phyloP scores from a whole-genome alignment of 108 stramenopile species.

The Nitzschia inconspicua region DNA sequence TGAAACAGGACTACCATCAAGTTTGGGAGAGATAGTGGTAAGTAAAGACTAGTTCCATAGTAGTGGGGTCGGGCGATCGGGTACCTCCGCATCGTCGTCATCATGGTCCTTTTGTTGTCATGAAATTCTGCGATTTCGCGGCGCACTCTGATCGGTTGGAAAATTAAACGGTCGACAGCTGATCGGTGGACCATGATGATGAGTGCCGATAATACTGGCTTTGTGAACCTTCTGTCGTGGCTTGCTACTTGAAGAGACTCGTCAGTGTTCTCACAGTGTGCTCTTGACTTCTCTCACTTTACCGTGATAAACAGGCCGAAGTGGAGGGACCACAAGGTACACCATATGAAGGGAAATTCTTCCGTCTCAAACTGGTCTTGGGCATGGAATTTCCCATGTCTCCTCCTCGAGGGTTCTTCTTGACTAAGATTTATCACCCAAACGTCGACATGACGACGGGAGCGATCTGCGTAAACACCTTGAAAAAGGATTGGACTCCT shows the following conservation, averaged over 20 bases:
- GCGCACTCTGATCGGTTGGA: no score
- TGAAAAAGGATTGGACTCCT: slow-evolving; percentile 96
- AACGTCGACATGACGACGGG: slow-evolving; percentile 94
- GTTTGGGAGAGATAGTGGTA: slow-evolving; percentile 75
- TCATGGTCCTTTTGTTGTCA: not conserved
- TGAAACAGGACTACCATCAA: slow-evolving; percentile 70
- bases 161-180: no score
- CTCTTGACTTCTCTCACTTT: not conserved
- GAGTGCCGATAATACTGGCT: no score
- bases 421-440: slow-evolving; percentile 98
- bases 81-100: not conserved
- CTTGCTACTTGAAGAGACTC: no score
- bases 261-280: no score
- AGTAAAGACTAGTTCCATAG: no score
- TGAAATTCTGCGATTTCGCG: no score
- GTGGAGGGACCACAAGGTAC: slow-evolving; percentile 94
- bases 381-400: slow-evolving; percentile 84
- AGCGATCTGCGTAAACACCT: slow-evolving; percentile 98
- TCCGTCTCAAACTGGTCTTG: slow-evolving; percentile 92
- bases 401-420: slow-evolving; percentile 96
- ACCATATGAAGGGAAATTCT: slow-evolving; percentile 91
- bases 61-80: no score
- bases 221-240: no score
- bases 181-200: no score
- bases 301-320: slow-evolving; percentile 64